These are phyloP conservation scores for Clathrus columnatus DNA, from an alignment of 768 basidiomycete species.

Conservation along the genomic window DNA sequence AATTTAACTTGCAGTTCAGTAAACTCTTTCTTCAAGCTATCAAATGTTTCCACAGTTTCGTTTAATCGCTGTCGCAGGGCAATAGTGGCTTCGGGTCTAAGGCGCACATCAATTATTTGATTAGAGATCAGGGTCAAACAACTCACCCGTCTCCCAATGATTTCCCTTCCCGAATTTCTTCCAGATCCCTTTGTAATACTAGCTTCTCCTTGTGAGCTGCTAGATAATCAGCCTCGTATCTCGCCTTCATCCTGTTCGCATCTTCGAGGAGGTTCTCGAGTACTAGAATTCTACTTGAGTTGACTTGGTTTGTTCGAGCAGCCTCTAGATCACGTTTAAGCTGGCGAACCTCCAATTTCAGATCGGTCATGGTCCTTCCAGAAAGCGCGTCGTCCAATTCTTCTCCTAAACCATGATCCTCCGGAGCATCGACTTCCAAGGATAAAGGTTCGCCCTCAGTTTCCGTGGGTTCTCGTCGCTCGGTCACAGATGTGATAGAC, in stretches of 20 bases:
- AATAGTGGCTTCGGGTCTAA: conserved; percentile 81
- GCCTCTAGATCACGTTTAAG: conserved; percentile 75
- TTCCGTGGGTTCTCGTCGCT: conserved; percentile 16
- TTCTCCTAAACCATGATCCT: conserved; percentile 59
- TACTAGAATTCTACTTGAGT: conserved; percentile 70
- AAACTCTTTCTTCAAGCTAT: conserved; percentile 57
- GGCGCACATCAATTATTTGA: conserved; percentile 1
- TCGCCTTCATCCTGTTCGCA: conserved; percentile 79
- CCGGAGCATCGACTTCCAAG: conserved; percentile 31
- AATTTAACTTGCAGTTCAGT: conserved; percentile 63
- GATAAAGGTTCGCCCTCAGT: conserved; percentile 41
- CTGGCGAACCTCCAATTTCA: conserved; percentile 80
- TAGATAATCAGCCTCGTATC: conserved; percentile 85
- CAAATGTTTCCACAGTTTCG: conserved; percentile 78
- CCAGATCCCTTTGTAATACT: conserved; percentile 68
- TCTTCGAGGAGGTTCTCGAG: conserved; percentile 88
- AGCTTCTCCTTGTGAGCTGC: conserved; percentile 77
- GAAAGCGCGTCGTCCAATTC: conserved; percentile 83
- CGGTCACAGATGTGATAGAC: conserved; percentile 19
- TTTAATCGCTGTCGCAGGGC: conserved; percentile 82
- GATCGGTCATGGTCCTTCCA: conserved; percentile 83
- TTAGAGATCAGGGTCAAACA: not conserved
- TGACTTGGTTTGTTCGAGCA: conserved; percentile 63
- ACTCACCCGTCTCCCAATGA: conserved; percentile 71
- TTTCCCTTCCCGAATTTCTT: conserved; percentile 86